Conservation (phyloP, 225 moss, liverwort and hornwort genomes). For the Bryoerythrophyllum caledonicum region DNA sequence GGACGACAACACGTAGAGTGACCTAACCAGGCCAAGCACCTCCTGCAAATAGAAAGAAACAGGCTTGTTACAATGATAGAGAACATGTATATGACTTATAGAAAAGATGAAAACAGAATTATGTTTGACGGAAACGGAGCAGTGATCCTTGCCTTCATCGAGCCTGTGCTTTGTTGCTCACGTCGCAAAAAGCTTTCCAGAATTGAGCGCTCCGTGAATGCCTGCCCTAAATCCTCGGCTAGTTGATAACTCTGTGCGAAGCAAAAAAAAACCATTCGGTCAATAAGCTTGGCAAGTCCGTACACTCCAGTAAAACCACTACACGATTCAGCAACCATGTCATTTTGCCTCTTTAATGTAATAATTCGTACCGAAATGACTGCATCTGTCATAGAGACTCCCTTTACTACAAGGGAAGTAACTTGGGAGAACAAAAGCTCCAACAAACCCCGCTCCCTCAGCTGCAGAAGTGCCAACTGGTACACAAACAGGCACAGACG, state of each 20-base stretch:
- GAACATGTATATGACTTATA: background rate
- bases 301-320: background rate
- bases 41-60: conserved; percentile 48
- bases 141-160: conserved; percentile 49
- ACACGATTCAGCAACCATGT: background rate
- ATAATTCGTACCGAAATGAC: conserved; percentile 33
- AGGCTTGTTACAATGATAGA: background rate
- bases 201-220: conserved; percentile 83
- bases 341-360: background rate
- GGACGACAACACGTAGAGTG: conserved; percentile 72
- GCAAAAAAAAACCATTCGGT: background rate
- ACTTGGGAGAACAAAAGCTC: conserved; percentile 53
- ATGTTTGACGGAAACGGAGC: background rate
- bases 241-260: conserved; percentile 77
- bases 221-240: conserved; percentile 77
- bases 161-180: conserved; percentile 45
- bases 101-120: background rate
- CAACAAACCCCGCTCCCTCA: conserved; percentile 57
- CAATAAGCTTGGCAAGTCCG: background rate
- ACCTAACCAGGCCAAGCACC: conserved; percentile 69
- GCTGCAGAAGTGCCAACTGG: conserved; percentile 51
- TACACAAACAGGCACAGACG: background rate
- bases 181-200: conserved; percentile 72
- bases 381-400: conserved; percentile 51
- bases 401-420: conserved; percentile 36